Base-by-base conservation (phyloP, 2,329 filamentous ascomycete genomes). In the Diplodia scrobiculata region DNA sequence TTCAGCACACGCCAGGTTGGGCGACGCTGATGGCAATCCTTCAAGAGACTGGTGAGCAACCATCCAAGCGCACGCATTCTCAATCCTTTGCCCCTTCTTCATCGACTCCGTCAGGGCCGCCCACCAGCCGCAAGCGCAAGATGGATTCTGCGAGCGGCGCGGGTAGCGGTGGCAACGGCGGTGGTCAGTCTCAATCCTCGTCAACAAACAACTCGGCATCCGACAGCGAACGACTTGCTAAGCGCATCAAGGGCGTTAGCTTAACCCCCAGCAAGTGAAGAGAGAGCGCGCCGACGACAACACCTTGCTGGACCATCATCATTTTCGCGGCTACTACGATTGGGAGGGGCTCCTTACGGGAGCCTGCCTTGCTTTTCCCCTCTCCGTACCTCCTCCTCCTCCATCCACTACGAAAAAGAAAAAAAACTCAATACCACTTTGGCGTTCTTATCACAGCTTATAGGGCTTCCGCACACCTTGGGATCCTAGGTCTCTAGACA, bases 21-120 rank as follows among this genome's bases (percentile, higher is more conserved):
- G 91, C 93, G 79, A 98, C 92, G 67, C 84, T 99, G 75, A 85
- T 94, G 80, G 89, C 91, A 78, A 96, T 99, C 78, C 86, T 98
- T 81, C 88, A 95, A 88, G 91, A 92, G 87, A 62, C 55, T 29
- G 92, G 93, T 96, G 93, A 97, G 91, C 89, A 89, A 87, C 87
- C 89, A 86, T 89, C 88, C 79, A 96, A 95, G 85, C 90, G 83
- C 77, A 75, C 75, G 63, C 73, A 71, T 62, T 32, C 55, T 41
- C 21, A 41, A 48, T 47, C 55, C 41, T 60, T 48, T 48, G 38
- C 58, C 71, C 69, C 70, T 60, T 64, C 62, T 21, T 54, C 50
- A 64, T 64, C 62, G 59, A 58, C 52, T 51, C 63, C 38, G 51
- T 50, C 36, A 52, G 48, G 53, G 51, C 51, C 50, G 68, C 72